Base-by-base conservation (phyloP, 805 yeast species). In the Candida gorgasii region DNA sequence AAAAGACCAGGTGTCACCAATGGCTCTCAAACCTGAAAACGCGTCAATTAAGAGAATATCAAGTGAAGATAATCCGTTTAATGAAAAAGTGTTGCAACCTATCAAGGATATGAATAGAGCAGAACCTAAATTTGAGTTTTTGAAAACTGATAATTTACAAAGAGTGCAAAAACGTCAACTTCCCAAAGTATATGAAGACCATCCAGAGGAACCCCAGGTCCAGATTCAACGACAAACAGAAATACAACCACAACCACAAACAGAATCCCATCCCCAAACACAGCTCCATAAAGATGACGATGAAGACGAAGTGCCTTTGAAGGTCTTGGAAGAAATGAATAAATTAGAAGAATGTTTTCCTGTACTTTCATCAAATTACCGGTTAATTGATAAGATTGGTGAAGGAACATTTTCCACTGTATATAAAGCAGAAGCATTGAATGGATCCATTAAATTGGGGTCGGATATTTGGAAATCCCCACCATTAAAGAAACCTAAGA, bases 351-450 rank as follows among this genome's bases (percentile, higher is more conserved):
- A 65, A 26, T 71, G 78, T 20, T 83, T 87, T 51, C 78, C 79
- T 2, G 71, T 71, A 0, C 61, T 87, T 27, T 61, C 72, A 1
- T 62, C 69, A 11, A 64, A 75, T 32, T 81, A 74, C 52, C 61
- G 75, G 15, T 54, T 81, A 19, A 62, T 79, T 15, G 81, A 78
- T 47, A 80, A 80, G 52, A 76, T 81, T 40, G 85, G 86, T 24
- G 86, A 81, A 57, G 86, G 86, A 18, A 80, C 86, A 1, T 80
- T 80, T 49, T 75, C 82, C 23, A 68, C 79, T 7, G 86, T 80
- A 5, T 80, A 78, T 63, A 76, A 73, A 50, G 86, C 86, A 1
- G 77, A 78, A 42, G 84, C 82, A 24, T 61, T 65, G 49, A 69
- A 57, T 45, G 75, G 67, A 35, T 55, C 60, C n/a, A 61, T 65